These are phyloP conservation scores for Fragilariopsis cylindrus DNA, from an alignment of 108 stramenopile genomes.

Conservation along the genomic window DNA sequence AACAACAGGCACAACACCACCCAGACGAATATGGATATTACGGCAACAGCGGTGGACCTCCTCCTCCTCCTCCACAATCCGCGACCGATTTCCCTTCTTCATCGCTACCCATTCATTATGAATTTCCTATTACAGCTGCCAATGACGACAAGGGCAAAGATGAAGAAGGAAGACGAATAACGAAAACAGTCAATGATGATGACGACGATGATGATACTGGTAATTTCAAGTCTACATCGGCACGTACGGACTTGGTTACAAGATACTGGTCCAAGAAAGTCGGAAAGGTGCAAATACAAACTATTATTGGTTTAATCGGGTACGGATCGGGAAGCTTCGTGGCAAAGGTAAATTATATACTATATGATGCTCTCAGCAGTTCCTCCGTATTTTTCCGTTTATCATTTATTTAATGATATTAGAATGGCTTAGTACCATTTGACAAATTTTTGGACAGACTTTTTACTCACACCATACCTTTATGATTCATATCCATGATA, in stretches of 20 bases:
- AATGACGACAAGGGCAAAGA: not conserved
- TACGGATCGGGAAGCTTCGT: slow-evolving; percentile 50
- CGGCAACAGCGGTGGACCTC: not conserved
- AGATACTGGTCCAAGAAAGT: slow-evolving; percentile 59
- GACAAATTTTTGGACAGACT: no score
- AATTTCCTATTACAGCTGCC: slow-evolving; percentile 25
- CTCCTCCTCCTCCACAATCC: not conserved
- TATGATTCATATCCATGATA: slow-evolving; percentile 4
- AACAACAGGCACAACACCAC: not conserved
- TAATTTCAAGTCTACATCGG: slow-evolving; percentile 44
- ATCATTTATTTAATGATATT: not conserved
- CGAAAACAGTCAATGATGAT: not conserved
- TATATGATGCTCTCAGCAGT: slow-evolving; percentile 1
- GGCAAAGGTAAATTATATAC: slow-evolving; percentile 49
- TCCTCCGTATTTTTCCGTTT: not conserved
- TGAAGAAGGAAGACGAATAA: not conserved
- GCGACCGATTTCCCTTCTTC: not conserved
- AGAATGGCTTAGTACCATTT: not conserved
- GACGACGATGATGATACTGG: slow-evolving; percentile 31
- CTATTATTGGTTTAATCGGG: slow-evolving; percentile 53
- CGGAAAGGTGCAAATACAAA: slow-evolving; percentile 54
- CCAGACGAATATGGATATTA: slow-evolving; percentile 1
- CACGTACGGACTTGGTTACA: slow-evolving; percentile 71
- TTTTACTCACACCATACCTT: not conserved
- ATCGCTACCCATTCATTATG: slow-evolving; percentile 42